Evolutionary conservation across 208 protist genomes (phyloP).

Genomic region (Naegleria fowleri): DNA sequence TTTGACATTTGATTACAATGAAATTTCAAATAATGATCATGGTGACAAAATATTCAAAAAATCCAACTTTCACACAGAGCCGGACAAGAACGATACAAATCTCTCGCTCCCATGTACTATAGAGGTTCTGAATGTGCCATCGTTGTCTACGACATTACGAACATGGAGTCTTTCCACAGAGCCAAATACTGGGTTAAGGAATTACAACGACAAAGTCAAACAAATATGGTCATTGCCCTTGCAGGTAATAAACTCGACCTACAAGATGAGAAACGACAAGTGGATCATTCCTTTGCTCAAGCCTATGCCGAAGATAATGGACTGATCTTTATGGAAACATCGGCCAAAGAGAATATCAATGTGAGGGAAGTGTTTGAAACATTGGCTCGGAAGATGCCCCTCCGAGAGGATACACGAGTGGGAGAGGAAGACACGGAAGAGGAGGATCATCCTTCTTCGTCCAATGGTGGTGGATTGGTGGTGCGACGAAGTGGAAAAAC

Average conservation of each 20-base stretch:
- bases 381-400: not conserved
- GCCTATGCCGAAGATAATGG: not conserved
- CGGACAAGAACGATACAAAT: constrained; percentile 11
- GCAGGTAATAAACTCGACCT: not conserved
- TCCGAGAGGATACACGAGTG: no score
- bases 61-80: no score
- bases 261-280: not conserved
- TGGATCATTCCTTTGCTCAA: not conserved
- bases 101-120: not conserved
- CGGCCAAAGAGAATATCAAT: not conserved
- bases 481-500: no score
- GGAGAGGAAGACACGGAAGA: no score
- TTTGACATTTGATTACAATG: not conserved
- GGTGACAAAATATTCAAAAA: no score
- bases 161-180: not conserved
- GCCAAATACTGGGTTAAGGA: not conserved
- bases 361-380: not conserved
- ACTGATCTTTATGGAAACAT: not conserved
- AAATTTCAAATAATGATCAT: no score
- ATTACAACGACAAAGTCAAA: not conserved
- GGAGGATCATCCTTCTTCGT: no score
- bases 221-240: not conserved
- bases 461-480: no score
- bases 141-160: constrained; percentile 12
- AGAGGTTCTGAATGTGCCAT: not conserved